These are phyloP conservation scores for Xerocomus potaroensis DNA, from an alignment of 768 basidiomycete genomes.

Conservation along the genomic window DNA sequence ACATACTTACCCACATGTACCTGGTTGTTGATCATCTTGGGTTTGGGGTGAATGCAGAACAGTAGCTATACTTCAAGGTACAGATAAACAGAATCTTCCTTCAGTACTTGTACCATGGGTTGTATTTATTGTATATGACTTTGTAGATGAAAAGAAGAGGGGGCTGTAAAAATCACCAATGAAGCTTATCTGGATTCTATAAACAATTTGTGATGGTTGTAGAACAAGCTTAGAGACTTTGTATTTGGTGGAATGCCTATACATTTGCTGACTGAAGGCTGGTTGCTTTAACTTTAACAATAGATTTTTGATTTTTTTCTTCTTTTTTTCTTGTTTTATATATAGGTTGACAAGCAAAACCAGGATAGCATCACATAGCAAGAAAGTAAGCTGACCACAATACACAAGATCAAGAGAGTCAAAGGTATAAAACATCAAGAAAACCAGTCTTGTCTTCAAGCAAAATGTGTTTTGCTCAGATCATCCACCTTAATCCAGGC, in stretches of 20 bases:
- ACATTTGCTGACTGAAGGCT: background rate
- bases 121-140: constrained; percentile 21
- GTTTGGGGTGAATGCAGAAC: background rate
- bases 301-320: constrained; percentile 7
- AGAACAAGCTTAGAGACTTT: too few species aligned
- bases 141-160: constrained; percentile 21
- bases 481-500: constrained; percentile 36
- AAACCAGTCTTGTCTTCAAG: too few species aligned
- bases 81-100: constrained; percentile 3
- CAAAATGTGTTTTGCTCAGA: constrained; percentile 19
- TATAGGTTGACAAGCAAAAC: constrained; percentile 3
- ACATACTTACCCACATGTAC: background rate
- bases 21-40: constrained; percentile 13
- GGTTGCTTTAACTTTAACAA: too few species aligned
- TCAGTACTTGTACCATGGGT: constrained; percentile 18
- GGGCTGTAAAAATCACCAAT: background rate
- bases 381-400: constrained; percentile 15
- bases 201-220: too few species aligned
- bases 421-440: background rate
- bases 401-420: constrained; percentile 5
- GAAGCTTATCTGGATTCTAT: too few species aligned
- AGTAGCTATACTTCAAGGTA: constrained; percentile 19
- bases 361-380: constrained; percentile 9
- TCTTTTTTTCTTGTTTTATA: constrained; percentile 5
- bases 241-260: too few species aligned